Percentiles rank a stretch among this genome's conserved stretches.
Evolutionary conservation across 306 rosid species (phyloP).

Genomic region (Dicorynia guianensis): DNA sequence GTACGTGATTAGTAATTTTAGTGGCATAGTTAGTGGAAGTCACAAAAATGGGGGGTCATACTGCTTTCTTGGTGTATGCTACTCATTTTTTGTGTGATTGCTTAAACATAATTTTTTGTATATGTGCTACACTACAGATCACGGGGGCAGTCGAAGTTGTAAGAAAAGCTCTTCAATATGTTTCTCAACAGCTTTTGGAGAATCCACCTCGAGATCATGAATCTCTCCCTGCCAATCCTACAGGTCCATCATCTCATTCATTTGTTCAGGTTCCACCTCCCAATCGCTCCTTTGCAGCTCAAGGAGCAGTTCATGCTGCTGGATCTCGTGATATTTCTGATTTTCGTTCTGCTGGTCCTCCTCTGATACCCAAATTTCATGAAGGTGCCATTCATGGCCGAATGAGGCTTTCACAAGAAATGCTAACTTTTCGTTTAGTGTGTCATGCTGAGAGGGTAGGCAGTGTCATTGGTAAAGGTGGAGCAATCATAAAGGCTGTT

Average conservation of each 20-base stretch:
- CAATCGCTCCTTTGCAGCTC: slow-evolving; percentile 54
- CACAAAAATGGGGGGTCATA: neutral
- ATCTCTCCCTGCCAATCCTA: slow-evolving; percentile 43
- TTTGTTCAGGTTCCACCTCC: slow-evolving; percentile 50
- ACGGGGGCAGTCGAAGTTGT: slow-evolving; percentile 78
- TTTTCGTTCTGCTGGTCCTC: slow-evolving; percentile 59
- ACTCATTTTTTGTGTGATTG: slow-evolving; percentile 25
- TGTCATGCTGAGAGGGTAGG: slow-evolving; percentile 88
- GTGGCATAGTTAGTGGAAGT: slow-evolving; percentile 5
- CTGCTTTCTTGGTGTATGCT: slow-evolving; percentile 29
- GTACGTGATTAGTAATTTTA: slow-evolving; percentile 26
- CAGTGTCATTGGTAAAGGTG: slow-evolving; percentile 91
- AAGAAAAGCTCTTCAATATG: slow-evolving; percentile 80
- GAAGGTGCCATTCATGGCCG: slow-evolving; percentile 74
- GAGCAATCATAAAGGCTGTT: slow-evolving; percentile 65
- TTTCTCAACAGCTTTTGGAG: slow-evolving; percentile 77
- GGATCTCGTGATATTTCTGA: slow-evolving; percentile 60
- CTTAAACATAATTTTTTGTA: slow-evolving; percentile 22
- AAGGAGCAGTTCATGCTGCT: slow-evolving; percentile 54
- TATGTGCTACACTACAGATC: slow-evolving; percentile 62
- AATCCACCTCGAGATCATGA: slow-evolving; percentile 69
- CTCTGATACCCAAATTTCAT: slow-evolving; percentile 60
- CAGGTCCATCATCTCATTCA: slow-evolving; percentile 66
- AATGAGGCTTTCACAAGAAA: slow-evolving; percentile 64
- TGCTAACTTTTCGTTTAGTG: slow-evolving; percentile 73